Conservation (phyloP, 257 asterid species). For the Solanum sejunctum region DNA sequence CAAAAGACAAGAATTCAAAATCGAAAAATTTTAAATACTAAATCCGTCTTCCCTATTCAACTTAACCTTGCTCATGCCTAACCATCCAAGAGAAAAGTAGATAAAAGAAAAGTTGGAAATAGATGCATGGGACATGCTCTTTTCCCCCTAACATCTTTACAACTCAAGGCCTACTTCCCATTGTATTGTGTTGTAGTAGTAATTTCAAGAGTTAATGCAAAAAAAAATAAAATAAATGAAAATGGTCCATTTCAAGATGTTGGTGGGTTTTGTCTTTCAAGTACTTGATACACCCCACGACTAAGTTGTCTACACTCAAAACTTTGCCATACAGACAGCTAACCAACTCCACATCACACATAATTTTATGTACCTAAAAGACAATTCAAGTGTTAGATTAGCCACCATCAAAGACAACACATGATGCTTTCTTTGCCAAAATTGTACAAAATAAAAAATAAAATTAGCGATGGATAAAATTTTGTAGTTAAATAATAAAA, state of each 20-base stretch:
- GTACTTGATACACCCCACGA: constrained; percentile 9
- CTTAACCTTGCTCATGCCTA: neutral
- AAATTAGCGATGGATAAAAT: neutral
- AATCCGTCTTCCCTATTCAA: neutral
- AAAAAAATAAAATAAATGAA: neutral
- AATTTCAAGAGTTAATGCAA: constrained; percentile 1
- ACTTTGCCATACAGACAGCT: constrained; percentile 17
- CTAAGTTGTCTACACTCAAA: constrained; percentile 1
- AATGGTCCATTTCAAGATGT: constrained; percentile 18
- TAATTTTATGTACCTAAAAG: neutral
- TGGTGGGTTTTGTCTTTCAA: constrained; percentile 29
- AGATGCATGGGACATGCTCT: neutral
- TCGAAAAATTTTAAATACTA: neutral
- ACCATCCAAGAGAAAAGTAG: neutral
- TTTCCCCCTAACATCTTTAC: constrained; percentile 1
- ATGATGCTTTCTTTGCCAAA: neutral
- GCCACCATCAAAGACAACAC: neutral
- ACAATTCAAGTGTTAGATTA: neutral
- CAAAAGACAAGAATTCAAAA: neutral
- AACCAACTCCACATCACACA: constrained; percentile 7
- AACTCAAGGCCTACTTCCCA: neutral
- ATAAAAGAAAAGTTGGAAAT: neutral
- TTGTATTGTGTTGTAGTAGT: neutral
- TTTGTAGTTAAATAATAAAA: no score
- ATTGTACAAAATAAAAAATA: no score